Conservation (phyloP, 306 rosid genomes). For the Fragaria vesca region DNA sequence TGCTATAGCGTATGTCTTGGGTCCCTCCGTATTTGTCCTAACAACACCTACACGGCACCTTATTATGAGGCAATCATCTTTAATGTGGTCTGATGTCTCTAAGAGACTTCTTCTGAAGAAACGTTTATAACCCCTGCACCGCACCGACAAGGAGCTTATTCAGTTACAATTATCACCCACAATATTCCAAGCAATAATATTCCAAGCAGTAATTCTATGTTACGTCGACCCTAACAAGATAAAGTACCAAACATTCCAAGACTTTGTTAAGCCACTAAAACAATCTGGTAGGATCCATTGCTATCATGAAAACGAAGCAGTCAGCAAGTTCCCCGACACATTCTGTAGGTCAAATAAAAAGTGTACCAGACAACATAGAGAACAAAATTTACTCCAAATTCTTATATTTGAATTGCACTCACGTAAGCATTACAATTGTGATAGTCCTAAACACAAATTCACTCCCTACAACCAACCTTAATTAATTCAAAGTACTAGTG, state of each 20-base stretch:
- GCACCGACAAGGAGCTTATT: slow-evolving; percentile 7
- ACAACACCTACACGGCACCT: slow-evolving; percentile 64
- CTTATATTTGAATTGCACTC: background rate
- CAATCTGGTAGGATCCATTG: background rate
- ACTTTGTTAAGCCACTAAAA: background rate
- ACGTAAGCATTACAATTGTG: background rate
- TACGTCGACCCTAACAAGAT: background rate
- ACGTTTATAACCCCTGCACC: slow-evolving; percentile 64
- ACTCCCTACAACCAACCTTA: too few species aligned
- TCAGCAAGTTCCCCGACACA: background rate
- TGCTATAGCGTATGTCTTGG: slow-evolving; percentile 47
- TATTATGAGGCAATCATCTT: slow-evolving; percentile 56
- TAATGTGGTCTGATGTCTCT: slow-evolving; percentile 57
- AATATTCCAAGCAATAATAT: slow-evolving; percentile 3
- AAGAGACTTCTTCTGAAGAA: slow-evolving; percentile 50
- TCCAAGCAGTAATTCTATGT: background rate
- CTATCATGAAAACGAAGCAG: background rate
- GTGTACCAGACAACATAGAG: background rate
- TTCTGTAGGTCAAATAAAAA: background rate
- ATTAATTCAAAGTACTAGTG: background rate
- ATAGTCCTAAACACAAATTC: background rate
- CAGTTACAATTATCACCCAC: slow-evolving; percentile 7
- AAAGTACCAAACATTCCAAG: background rate
- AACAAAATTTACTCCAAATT: background rate
- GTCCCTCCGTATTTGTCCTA: slow-evolving; percentile 50